phyloP scores from a whole-genome alignment of 2,329 filamentous ascomycete species.

The Coniochaeta sp. region DNA sequence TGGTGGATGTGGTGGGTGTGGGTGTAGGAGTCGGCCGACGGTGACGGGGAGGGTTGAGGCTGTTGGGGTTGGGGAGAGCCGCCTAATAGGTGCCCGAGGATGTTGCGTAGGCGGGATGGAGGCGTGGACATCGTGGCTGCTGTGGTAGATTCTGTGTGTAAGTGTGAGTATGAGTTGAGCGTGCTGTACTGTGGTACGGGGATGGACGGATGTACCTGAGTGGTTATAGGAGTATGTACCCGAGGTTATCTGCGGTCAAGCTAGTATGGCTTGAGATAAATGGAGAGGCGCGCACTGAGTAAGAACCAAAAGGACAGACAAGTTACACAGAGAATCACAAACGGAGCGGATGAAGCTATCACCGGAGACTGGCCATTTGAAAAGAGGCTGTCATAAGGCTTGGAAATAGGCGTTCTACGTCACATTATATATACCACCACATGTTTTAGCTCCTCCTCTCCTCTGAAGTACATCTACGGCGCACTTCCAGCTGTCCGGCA shows the following conservation, averaged over 20 bases:
- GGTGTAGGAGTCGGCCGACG: slow-evolving; percentile 22
- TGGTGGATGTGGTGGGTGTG: slow-evolving; percentile 61
- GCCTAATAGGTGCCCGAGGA: slow-evolving; percentile 18
- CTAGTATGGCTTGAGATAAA: too few relatives aligned
- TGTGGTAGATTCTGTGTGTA: not conserved
- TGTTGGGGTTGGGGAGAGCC: slow-evolving; percentile 19
- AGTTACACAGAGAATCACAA: too few relatives aligned
- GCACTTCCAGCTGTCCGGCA: slow-evolving; percentile 1
- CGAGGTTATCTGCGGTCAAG: too few relatives aligned
- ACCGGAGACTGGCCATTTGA: too few relatives aligned
- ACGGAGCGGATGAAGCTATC: too few relatives aligned
- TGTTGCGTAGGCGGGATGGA: slow-evolving; percentile 15
- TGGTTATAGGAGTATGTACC: too few relatives aligned
- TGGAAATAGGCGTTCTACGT: too few relatives aligned
- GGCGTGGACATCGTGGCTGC: slow-evolving; percentile 14
- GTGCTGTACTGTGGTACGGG: not conserved
- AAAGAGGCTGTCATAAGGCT: too few relatives aligned
- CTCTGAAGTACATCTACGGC: not conserved
- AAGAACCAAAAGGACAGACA: too few relatives aligned
- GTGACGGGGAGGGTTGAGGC: too few relatives aligned
- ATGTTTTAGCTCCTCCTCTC: not conserved
- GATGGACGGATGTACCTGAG: too few relatives aligned
- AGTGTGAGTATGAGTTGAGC: not conserved
- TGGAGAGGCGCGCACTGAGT: too few relatives aligned
- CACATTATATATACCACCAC: not conserved